Conservation (phyloP, 2,329 filamentous ascomycete genomes). For the Neurospora crassa region DNA sequence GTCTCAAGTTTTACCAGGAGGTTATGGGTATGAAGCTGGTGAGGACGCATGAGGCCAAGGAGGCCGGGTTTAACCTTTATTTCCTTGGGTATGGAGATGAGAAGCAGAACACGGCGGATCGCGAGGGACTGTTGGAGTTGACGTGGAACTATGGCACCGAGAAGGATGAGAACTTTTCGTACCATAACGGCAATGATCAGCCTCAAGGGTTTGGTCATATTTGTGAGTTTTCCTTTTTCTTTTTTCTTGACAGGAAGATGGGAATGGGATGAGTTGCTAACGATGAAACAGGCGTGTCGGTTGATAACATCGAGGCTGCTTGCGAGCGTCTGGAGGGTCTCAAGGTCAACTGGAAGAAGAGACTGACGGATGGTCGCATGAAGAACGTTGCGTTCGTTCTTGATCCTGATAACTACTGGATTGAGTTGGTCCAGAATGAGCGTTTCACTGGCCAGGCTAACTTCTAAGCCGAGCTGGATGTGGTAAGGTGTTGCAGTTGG, state of each 20-base stretch:
- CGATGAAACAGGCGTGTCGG: slow-evolving; percentile 52
- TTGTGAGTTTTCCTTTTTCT: slow-evolving; percentile 57
- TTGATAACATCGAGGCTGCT: slow-evolving; percentile 82
- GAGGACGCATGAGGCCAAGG: slow-evolving; percentile 59
- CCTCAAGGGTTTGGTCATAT: slow-evolving; percentile 94
- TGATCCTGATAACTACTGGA: slow-evolving; percentile 82
- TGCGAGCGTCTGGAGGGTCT: slow-evolving; percentile 77
- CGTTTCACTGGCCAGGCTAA: slow-evolving; percentile 45
- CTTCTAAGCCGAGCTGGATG: slow-evolving; percentile 28
- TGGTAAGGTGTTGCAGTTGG: not conserved
- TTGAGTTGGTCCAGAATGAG: slow-evolving; percentile 73
- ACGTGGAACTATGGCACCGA: slow-evolving; percentile 82
- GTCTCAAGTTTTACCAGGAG: slow-evolving; percentile 74
- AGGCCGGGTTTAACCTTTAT: slow-evolving; percentile 77
- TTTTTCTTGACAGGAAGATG: too few relatives aligned
- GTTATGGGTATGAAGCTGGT: slow-evolving; percentile 80
- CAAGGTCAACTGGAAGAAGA: slow-evolving; percentile 88
- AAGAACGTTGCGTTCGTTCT: slow-evolving; percentile 88
- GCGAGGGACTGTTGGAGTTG: slow-evolving; percentile 80
- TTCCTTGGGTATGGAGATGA: slow-evolving; percentile 71
- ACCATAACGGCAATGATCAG: slow-evolving; percentile 86
- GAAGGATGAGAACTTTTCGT: slow-evolving; percentile 72
- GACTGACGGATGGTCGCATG: slow-evolving; percentile 84
- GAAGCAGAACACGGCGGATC: slow-evolving; percentile 49
- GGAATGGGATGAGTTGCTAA: slow-evolving; percentile 1